phyloP scores from a whole-genome alignment of 768 basidiomycete genomes.

The Lyophyllum atratum region DNA sequence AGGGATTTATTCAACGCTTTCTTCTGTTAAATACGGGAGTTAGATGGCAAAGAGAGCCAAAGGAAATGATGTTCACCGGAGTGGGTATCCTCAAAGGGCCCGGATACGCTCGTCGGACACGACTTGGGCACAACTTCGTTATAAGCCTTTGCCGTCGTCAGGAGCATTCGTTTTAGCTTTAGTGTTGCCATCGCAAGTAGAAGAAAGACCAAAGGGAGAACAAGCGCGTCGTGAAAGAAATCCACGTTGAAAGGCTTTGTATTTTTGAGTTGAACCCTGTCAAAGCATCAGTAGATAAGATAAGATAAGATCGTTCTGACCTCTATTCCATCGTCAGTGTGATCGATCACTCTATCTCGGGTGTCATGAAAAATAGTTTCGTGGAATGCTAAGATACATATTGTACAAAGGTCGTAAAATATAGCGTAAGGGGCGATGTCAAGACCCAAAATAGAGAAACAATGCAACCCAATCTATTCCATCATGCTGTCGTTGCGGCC shows the following conservation, averaged over 20 bases:
- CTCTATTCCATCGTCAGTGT: too few species aligned
- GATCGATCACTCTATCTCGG: too few species aligned
- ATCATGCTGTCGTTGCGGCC: constrained; percentile 4
- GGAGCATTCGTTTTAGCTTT: not conserved
- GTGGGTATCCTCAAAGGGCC: constrained; percentile 1
- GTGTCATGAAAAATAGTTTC: too few species aligned
- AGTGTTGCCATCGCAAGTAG: not conserved
- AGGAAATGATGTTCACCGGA: not conserved
- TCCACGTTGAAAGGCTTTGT: constrained; percentile 1
- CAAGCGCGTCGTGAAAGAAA: constrained; percentile 1
- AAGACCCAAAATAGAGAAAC: not conserved
- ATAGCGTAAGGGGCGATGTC: not conserved
- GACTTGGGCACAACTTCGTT: not conserved
- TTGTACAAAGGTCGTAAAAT: not conserved
- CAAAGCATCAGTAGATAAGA: constrained; percentile 1
- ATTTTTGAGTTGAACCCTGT: not conserved
- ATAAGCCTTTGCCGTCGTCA: not conserved
- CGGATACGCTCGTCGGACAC: not conserved
- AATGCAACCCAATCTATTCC: not conserved
- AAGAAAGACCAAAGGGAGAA: constrained; percentile 1
- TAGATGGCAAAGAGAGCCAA: not conserved
- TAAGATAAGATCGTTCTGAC: constrained; percentile 1
- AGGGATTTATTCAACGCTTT: not conserved
- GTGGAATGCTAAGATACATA: not conserved
- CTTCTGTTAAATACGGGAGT: not conserved